Evolutionary conservation across 192 early-diverging fungal genomes (phyloP), one percentile per base, ranked within the genome.

Genomic region (Backusella parvicylindrica): DNA sequence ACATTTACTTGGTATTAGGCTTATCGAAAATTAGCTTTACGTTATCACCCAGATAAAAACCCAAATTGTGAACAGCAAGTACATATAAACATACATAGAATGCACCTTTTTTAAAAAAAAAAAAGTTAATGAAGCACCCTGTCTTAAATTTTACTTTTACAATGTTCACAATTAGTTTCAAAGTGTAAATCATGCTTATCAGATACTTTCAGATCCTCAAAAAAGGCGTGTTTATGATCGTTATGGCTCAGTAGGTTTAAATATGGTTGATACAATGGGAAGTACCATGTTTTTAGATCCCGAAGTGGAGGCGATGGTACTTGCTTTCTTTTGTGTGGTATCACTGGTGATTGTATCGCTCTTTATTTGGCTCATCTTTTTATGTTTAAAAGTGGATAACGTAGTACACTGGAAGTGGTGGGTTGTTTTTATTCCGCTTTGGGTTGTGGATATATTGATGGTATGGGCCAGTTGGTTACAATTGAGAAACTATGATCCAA

Each of bases 181-280:
- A 80, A 82, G 85, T 18, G 91, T 98, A 43, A 87, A 88, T 63
- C 89, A 91, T 68, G 95, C 96, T 30, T 95, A 96, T 81, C 37
- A 70, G 70, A 74, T 87, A 6, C 83, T 89, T 40, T 83, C 84
- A n/a, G 92, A 93, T 76, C 85, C 87, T 31, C 91, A 96, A 73
- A 94, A 92, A 74, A 86, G 95, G 12, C 78, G 89, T 26, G 88
- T 98, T 41, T 98, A 95, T 81, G 95, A 96, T 85, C 88, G 90
- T 68, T 96, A 96, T 78, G 92, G 92, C 68, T 86, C 87, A 64
- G 86, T 89, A 74, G 92, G 92, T 23, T 79, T 93, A 1, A 80
- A 88, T 41, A 93, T 93, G 92, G 81, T 89, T 16, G 88, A 85
- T 68, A 83, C 87, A 0, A 77, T 91, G 72, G 68, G 68, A 32